Evolutionary conservation across 2,329 filamentous ascomycete genomes (phyloP).

Genomic region (Xylaria sp.): DNA sequence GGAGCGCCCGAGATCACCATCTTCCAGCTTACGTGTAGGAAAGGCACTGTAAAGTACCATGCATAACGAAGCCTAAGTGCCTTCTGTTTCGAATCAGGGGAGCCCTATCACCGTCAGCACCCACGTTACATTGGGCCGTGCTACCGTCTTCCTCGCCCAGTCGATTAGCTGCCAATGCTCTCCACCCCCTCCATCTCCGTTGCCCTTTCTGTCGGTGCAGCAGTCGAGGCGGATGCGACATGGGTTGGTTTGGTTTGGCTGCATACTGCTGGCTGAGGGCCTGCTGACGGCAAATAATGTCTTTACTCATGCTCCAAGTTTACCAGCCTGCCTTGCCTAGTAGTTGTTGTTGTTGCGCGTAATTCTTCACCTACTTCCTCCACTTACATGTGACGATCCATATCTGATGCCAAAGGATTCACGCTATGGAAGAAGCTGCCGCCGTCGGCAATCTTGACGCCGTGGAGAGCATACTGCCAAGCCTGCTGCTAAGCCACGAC

Average conservation of each 20-base stretch:
- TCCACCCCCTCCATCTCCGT: slow-evolving; percentile 22
- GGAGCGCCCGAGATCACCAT: slow-evolving; percentile 30
- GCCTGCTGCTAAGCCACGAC: slow-evolving; percentile 38
- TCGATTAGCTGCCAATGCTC: slow-evolving; percentile 14
- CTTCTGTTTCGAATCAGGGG: slow-evolving; percentile 37
- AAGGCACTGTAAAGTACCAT: slow-evolving; percentile 36
- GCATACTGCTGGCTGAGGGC: slow-evolving; percentile 17
- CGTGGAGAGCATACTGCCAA: slow-evolving; percentile 40
- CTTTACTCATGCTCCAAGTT: slow-evolving; percentile 19
- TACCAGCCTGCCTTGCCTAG: slow-evolving; percentile 9
- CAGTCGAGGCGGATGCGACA: slow-evolving; percentile 26
- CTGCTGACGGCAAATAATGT: slow-evolving; percentile 33
- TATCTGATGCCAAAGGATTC: slow-evolving; percentile 39
- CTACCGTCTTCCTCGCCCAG: slow-evolving; percentile 7
- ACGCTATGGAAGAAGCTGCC: slow-evolving; percentile 43
- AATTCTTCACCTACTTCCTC: slow-evolving; percentile 25
- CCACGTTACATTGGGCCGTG: slow-evolving; percentile 39
- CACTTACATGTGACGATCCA: slow-evolving; percentile 30
- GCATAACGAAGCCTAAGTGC: slow-evolving; percentile 33
- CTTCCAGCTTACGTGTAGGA: slow-evolving; percentile 30
- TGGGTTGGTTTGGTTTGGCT: slow-evolving; percentile 30
- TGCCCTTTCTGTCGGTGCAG: slow-evolving; percentile 30
- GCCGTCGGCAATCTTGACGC: slow-evolving; percentile 40
- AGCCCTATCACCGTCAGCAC: slow-evolving; percentile 32
- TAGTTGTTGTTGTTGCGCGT: slow-evolving; percentile 19